These are phyloP conservation scores for Tricholoma furcatifolium DNA, from an alignment of 768 basidiomycete genomes.

Conservation along the genomic window DNA sequence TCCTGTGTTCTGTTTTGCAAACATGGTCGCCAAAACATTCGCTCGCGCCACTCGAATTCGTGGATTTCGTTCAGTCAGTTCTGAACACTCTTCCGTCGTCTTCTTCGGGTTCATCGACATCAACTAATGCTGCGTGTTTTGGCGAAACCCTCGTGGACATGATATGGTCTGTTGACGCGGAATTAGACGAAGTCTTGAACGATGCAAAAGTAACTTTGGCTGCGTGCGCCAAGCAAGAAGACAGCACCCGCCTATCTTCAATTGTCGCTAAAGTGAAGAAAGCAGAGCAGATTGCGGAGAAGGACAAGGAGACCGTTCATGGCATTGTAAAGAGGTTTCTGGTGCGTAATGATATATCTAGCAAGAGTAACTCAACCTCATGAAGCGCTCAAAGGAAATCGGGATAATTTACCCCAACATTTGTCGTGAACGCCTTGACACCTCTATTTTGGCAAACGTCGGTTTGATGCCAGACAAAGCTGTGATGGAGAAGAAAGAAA, in stretches of 20 bases:
- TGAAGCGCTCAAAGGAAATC: conserved; percentile 40
- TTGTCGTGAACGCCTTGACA: conserved; percentile 77
- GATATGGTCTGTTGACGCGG: conserved; percentile 78
- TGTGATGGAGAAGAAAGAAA: conserved; percentile 74
- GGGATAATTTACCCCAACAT: conserved; percentile 57
- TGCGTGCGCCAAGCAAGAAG: conserved; percentile 31
- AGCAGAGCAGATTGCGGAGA: conserved; percentile 53
- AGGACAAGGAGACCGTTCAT: conserved; percentile 61
- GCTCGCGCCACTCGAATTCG: conserved; percentile 50
- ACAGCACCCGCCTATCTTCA: conserved; percentile 16
- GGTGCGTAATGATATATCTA: conserved; percentile 37
- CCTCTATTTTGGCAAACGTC: conserved; percentile 56
- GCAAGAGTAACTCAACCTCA: conserved; percentile 2
- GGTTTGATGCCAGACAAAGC: conserved; percentile 70
- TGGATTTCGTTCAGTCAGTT: conserved; percentile 65
- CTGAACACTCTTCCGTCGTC: conserved; percentile 66
- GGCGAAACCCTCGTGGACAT: conserved; percentile 77
- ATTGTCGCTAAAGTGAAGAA: conserved; percentile 38
- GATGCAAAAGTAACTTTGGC: conserved; percentile 50
- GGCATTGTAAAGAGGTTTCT: conserved; percentile 59
- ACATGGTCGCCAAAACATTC: conserved; percentile 51
- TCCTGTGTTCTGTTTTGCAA: conserved; percentile 56
- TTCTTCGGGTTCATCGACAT: conserved; percentile 54
- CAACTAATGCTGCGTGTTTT: conserved; percentile 44
- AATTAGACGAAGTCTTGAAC: conserved; percentile 66